Base-by-base conservation (phyloP, 768 basidiomycete genomes). In the Rhodotorula toruloides region DNA sequence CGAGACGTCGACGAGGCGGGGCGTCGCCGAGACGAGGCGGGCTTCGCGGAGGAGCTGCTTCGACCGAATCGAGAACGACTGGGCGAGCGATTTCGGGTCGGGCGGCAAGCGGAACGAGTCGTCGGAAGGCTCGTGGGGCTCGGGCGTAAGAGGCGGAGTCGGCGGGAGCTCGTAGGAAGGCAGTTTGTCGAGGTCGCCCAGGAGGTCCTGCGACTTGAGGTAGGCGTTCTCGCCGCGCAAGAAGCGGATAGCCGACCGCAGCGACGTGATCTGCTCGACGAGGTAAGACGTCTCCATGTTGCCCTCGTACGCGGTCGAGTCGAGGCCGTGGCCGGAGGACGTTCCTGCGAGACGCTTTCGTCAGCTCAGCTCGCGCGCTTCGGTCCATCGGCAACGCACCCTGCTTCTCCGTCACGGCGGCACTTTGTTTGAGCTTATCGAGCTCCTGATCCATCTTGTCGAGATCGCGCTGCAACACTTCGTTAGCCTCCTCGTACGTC, bases 201-300 rank as follows among this genome's bases (percentile, higher is more conserved):
- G 84, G 0, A 98, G 83, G 73, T 93, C 91, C 77, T 91, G 89
- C 4, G 91, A 90, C 76, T 89, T 92, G 78, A 98, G 86, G 76
- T 90, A 91, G 4, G 90, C 84, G 76, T 98, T 98, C 78, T 98
- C 93, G 42, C 83, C 86, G 31, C 93, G 86, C n/a, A 99, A 81
- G 84, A 89, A 97, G 27, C 90, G 85, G 36, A 98, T 85, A 0
- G 93, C 89, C 10, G 87, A 86, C 46, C 90, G 88, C n/a, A 97
- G 83, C 21, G 88, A 88, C 52, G 94, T 89, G 74, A 97, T 86
- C 88, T 91, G 72, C 76, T 97, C 91, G 46, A 91, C 77, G 17
- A 96, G 82, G 76, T 92, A 86, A 0, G 90, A 87, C 0, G 90
- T 90, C 74, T 96, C 94, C 44, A 93, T 74, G 71, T 83, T 93